Conservation (phyloP, 2,329 filamentous ascomycete genomes). For the Aaosphaeria arxii region DNA sequence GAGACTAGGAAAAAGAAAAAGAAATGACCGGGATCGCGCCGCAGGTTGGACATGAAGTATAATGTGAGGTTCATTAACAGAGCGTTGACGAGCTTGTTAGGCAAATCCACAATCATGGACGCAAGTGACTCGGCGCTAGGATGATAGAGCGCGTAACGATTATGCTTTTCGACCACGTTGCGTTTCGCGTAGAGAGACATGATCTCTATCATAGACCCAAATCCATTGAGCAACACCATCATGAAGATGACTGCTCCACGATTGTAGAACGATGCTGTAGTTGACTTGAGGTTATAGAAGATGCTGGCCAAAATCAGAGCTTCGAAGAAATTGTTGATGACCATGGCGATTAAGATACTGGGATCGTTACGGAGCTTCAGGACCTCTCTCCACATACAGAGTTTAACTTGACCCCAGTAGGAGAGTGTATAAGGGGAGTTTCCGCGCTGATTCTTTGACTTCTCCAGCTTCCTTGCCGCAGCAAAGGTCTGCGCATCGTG, state of each 20-base stretch:
- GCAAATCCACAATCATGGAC: constrained; percentile 42
- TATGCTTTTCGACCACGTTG: constrained; percentile 84
- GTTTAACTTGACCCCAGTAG: constrained; percentile 59
- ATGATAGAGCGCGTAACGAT: constrained; percentile 79
- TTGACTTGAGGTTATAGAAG: constrained; percentile 67
- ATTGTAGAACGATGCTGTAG: constrained; percentile 67
- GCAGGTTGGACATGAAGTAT: constrained; percentile 46
- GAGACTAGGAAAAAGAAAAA: constrained; percentile 42
- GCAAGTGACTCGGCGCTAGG: constrained; percentile 73
- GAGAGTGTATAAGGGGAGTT: neutral
- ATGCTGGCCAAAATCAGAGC: constrained; percentile 72
- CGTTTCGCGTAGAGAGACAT: constrained; percentile 78
- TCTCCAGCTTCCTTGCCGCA: neutral
- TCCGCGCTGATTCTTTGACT: neutral
- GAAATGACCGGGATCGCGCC: constrained; percentile 36
- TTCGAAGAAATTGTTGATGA: constrained; percentile 60
- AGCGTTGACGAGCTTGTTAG: constrained; percentile 41
- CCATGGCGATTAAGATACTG: constrained; percentile 65
- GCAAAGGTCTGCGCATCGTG: neutral
- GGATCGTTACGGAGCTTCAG: constrained; percentile 70
- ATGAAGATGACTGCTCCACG: constrained; percentile 79
- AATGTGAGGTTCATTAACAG: constrained; percentile 39
- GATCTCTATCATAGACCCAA: constrained; percentile 69
- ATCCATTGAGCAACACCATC: constrained; percentile 76
- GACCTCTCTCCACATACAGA: constrained; percentile 76